Conservation (phyloP, 2,329 filamentous ascomycete genomes). For the Geosmithia morbida region DNA sequence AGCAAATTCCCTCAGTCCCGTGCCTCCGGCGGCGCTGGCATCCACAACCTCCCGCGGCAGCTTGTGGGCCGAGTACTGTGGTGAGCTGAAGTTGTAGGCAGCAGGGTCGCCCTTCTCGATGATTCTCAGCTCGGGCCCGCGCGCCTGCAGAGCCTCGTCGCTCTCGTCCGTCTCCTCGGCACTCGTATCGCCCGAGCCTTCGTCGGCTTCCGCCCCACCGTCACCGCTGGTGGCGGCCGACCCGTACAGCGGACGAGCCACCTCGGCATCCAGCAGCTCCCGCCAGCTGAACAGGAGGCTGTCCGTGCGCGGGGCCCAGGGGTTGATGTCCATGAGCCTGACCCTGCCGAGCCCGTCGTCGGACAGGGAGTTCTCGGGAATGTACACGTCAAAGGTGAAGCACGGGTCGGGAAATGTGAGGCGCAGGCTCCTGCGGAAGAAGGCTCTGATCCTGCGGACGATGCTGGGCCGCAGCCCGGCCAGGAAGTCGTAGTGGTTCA, state of each 20-base stretch:
- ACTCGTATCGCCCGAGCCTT: conserved; percentile 12
- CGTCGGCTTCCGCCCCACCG: conserved; percentile 19
- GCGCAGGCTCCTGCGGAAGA: conserved; percentile 62
- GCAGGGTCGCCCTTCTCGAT: conserved; percentile 76
- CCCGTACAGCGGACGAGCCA: conserved; percentile 42
- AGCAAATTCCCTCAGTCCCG: conserved; percentile 69
- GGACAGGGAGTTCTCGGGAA: conserved; percentile 50
- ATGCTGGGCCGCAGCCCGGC: conserved; percentile 47
- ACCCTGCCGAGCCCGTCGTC: conserved; percentile 54
- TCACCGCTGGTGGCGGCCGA: conserved; percentile 12
- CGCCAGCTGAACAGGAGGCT: conserved; percentile 80
- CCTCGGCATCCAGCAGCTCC: conserved; percentile 63
- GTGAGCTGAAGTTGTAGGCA: conserved; percentile 71
- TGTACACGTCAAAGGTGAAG: conserved; percentile 87
- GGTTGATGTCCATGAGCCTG: conserved; percentile 86
- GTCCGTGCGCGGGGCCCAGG: conserved; percentile 84
- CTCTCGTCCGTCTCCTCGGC: conserved; percentile 18
- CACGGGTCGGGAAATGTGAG: conserved; percentile 69
- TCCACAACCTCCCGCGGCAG: conserved; percentile 84
- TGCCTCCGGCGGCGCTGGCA: conserved; percentile 51
- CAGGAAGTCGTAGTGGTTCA: conserved; percentile 83
- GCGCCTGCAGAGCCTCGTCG: conserved; percentile 11
- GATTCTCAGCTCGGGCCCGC: conserved; percentile 62
- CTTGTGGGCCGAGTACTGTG: conserved; percentile 91
- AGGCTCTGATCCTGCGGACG: conserved; percentile 52